Conservation (phyloP, 2,329 filamentous ascomycete genomes). For the Chaetomium sp. region DNA sequence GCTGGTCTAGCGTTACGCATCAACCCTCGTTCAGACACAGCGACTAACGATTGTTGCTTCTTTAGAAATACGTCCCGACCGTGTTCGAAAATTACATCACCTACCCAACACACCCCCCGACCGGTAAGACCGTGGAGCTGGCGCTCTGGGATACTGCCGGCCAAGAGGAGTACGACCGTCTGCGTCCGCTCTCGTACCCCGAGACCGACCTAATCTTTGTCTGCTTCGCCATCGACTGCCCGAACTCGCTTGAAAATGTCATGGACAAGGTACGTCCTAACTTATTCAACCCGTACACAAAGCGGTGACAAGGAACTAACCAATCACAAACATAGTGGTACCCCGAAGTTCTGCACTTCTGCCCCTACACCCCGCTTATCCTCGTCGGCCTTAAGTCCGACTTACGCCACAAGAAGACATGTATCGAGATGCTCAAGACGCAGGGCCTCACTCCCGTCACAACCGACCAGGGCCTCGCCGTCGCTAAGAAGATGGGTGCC, state of each 20-base stretch:
- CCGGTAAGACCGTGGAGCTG: constrained; percentile 91
- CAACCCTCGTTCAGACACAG: background rate
- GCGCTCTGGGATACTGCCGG: constrained; percentile 98
- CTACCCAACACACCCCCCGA: constrained; percentile 79
- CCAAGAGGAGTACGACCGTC: constrained; percentile 95
- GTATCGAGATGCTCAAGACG: constrained; percentile 97
- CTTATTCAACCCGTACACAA: no score
- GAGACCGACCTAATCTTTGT: constrained; percentile 98
- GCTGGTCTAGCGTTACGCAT: no score
- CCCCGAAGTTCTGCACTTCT: constrained; percentile 97
- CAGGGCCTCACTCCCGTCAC: constrained; percentile 95
- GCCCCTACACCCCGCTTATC: constrained; percentile 91
- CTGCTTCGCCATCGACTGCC: constrained; percentile 98
- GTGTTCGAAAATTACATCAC: constrained; percentile 99
- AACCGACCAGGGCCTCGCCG: constrained; percentile 76
- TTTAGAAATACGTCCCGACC: constrained; percentile 98
- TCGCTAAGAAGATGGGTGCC: constrained; percentile 90
- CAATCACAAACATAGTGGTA: constrained; percentile 66
- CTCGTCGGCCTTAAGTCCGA: constrained; percentile 96
- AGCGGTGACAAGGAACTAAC: constrained; percentile 23
- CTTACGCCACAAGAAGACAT: constrained; percentile 88
- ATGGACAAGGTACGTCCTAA: constrained; percentile 76
- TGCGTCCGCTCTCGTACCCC: constrained; percentile 92
- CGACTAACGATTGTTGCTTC: background rate
- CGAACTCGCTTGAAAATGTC: constrained; percentile 95